Percentiles rank a stretch among this genome's conserved stretches.
Evolutionary conservation across 2,329 filamentous ascomycete species (phyloP).

Genomic region (Diaporthe humulicola): DNA sequence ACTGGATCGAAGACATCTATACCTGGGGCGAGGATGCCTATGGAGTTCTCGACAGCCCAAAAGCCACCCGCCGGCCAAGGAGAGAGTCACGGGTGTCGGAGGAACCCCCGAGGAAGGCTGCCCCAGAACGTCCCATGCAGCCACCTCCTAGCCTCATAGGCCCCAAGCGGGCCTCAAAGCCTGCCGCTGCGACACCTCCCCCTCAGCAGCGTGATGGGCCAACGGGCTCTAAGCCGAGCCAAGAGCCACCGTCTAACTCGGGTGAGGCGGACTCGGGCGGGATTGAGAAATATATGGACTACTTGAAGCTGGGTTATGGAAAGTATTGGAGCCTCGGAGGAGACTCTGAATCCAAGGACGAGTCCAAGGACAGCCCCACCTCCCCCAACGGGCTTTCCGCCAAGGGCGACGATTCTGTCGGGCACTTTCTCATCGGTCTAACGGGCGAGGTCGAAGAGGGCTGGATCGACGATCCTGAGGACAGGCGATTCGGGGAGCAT

Average conservation of each 20-base stretch:
- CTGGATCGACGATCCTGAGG: slow-evolving; percentile 47
- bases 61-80: slow-evolving; percentile 69
- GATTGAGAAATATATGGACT: slow-evolving; percentile 71
- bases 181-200: slow-evolving; percentile 2
- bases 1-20: slow-evolving; percentile 92
- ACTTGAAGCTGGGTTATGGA: slow-evolving; percentile 76
- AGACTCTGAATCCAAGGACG: slow-evolving; percentile 23
- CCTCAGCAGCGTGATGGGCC: slow-evolving; percentile 16
- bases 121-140: slow-evolving; percentile 28
- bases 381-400: slow-evolving; percentile 27
- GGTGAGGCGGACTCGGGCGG: slow-evolving; percentile 51
- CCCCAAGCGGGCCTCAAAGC: slow-evolving; percentile 20
- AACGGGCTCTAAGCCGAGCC: neutral
- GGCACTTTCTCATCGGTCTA: slow-evolving; percentile 76
- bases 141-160: slow-evolving; percentile 38
- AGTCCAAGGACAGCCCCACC: slow-evolving; percentile 33
- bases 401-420: slow-evolving; percentile 46
- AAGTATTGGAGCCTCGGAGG: slow-evolving; percentile 70
- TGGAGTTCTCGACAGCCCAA: slow-evolving; percentile 84
- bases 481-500: slow-evolving; percentile 49
- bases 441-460: slow-evolving; percentile 72
- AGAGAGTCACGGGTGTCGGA: slow-evolving; percentile 49
- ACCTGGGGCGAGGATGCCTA: slow-evolving; percentile 87
- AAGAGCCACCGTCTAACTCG: neutral
- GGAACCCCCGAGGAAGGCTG: slow-evolving; percentile 42